A percentile compares a stretch with the other conserved stretches of the same genome.
Conservation (phyloP, 129 eudicot genomes). For the Artemisia annua region DNA sequence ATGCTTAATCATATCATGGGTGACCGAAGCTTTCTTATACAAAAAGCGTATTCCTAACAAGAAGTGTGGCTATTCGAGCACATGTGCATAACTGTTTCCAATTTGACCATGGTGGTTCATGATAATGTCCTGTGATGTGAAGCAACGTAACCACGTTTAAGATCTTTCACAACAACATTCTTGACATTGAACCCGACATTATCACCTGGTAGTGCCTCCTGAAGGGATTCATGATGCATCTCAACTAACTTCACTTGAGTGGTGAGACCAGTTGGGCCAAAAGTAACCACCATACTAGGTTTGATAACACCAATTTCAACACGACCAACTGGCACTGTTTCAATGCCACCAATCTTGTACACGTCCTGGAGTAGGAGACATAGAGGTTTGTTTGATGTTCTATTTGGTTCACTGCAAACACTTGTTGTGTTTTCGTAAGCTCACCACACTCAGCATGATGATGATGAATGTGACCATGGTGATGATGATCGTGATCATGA, state of each 20-base stretch:
- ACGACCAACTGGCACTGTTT: constrained; percentile 47
- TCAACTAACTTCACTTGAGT: constrained; percentile 44
- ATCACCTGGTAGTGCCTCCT: constrained; percentile 39
- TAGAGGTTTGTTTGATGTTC: constrained; percentile 44
- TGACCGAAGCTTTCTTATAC: too few relatives aligned
- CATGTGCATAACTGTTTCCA: constrained; percentile 41
- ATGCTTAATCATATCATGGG: too few relatives aligned
- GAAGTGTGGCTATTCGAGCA: constrained; percentile 40
- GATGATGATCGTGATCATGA: too few relatives aligned
- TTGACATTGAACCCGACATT: constrained; percentile 45
- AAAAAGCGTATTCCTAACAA: too few relatives aligned
- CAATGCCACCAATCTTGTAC: constrained; percentile 46
- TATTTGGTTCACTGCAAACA: constrained; percentile 39
- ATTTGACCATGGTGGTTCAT: constrained; percentile 47
- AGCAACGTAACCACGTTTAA: constrained; percentile 46
- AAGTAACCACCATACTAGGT: constrained; percentile 44
- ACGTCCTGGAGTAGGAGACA: constrained; percentile 50
- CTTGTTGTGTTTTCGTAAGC: too few relatives aligned
- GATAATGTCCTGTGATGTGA: constrained; percentile 39
- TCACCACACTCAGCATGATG: too few relatives aligned
- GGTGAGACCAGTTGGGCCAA: constrained; percentile 37
- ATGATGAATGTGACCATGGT: too few relatives aligned
- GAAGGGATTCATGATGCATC: constrained; percentile 42
- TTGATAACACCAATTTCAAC: constrained; percentile 39
- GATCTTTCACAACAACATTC: constrained; percentile 43